phyloP scores from a whole-genome alignment of 2,329 filamentous ascomycete species.

The Lachnum nothofagi region DNA sequence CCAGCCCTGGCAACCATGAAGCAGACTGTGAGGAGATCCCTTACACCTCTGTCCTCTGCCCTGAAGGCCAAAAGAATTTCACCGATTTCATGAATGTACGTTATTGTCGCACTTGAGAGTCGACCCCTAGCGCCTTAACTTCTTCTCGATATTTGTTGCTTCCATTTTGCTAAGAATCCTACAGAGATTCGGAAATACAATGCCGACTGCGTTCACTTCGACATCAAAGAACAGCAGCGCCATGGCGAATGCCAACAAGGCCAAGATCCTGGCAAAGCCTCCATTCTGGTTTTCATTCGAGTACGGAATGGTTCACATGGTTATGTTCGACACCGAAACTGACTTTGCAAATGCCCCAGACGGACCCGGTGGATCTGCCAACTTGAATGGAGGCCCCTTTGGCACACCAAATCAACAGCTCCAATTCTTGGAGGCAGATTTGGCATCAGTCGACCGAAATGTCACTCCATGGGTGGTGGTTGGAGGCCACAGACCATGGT shows the following conservation, averaged over 20 bases:
- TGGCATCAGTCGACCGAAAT: conserved; percentile 26
- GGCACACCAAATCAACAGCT: conserved; percentile 40
- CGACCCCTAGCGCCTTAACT: no score
- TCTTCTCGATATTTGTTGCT: no score
- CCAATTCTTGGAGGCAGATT: conserved; percentile 39
- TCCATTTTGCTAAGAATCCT: no score
- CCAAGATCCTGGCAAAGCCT: conserved; percentile 42
- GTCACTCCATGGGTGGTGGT: conserved; percentile 28
- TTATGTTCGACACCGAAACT: conserved; percentile 54
- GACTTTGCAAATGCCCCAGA: conserved; percentile 47
- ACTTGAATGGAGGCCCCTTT: conserved; percentile 45
- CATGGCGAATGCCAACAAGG: conserved; percentile 41
- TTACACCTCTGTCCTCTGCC: conserved; percentile 36
- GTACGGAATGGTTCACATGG: conserved; percentile 51
- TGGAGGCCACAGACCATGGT: conserved; percentile 28
- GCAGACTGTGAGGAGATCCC: conserved; percentile 46
- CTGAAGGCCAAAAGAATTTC: conserved; percentile 54
- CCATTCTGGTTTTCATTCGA: conserved; percentile 58
- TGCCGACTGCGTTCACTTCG: conserved; percentile 48
- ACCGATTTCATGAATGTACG: conserved; percentile 54
- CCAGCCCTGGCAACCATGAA: conserved; percentile 55
- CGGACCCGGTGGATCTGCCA: conserved; percentile 31
- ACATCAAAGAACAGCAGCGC: conserved; percentile 41
- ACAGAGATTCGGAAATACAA: conserved; percentile 49
- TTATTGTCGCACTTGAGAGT: no score